phyloP scores from a whole-genome alignment of 768 basidiomycete genomes.

The Dioszegia aurantiaca region DNA sequence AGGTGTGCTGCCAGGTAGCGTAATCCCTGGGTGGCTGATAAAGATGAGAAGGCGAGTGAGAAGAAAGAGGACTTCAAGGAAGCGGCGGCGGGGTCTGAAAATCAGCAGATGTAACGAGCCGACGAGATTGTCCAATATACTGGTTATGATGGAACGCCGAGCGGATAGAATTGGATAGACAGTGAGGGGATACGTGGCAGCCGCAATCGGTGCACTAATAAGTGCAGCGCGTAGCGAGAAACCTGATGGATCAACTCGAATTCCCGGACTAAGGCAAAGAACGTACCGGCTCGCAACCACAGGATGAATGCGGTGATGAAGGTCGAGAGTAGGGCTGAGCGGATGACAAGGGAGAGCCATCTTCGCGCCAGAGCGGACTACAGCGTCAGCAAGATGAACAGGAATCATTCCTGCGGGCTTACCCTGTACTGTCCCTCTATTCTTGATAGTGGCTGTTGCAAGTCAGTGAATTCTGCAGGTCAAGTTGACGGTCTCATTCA shows the following conservation, averaged over 20 bases:
- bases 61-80: conserved; percentile 13
- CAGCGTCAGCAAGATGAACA: not conserved
- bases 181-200: conserved; percentile 16
- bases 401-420: not conserved
- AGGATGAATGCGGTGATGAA: not conserved
- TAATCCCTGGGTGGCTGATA: conserved; percentile 5
- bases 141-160: conserved; percentile 22
- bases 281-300: not conserved
- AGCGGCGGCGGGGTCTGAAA: conserved; percentile 20
- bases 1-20: conserved; percentile 16
- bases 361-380: not conserved
- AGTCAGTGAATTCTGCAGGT: not conserved
- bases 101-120: not conserved
- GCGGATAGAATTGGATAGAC: conserved; percentile 26
- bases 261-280: not conserved
- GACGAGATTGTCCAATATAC: conserved; percentile 7
- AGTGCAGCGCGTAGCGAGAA: not conserved
- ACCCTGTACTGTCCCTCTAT: conserved; percentile 10
- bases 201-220: not conserved
- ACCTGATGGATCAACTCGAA: not conserved
- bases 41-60: conserved; percentile 14
- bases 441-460: conserved; percentile 1
- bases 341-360: conserved; percentile 2
- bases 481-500: not conserved
- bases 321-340: conserved; percentile 7